Evolutionary conservation across 305 asterid genomes (phyloP).

Genomic region (Fraxinus platypoda): DNA sequence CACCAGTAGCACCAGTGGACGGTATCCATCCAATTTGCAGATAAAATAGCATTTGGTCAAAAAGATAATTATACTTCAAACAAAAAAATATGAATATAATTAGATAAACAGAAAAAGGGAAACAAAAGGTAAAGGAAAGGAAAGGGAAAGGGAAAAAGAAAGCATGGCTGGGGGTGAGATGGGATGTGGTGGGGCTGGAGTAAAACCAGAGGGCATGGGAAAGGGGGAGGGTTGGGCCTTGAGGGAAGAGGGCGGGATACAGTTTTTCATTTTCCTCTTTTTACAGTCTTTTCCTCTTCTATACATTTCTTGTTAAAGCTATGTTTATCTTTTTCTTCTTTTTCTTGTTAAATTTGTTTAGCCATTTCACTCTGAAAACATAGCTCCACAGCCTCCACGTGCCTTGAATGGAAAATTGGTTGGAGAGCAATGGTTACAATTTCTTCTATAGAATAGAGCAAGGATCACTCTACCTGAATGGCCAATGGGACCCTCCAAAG

Average conservation of each 20-base stretch:
- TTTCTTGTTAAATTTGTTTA: background rate
- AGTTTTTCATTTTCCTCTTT: background rate
- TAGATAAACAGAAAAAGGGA: background rate
- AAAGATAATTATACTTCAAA: background rate
- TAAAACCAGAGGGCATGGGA: background rate
- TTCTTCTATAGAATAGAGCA: background rate
- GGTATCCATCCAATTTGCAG: background rate
- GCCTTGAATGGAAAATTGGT: background rate
- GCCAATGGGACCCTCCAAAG: constrained; percentile 85
- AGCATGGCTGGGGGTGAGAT: background rate
- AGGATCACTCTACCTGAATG: constrained; percentile 62
- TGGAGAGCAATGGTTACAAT: background rate
- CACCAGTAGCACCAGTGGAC: background rate
- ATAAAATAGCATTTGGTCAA: background rate
- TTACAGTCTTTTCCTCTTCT: background rate
- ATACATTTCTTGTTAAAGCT: background rate
- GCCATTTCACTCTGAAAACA: background rate
- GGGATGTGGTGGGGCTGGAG: background rate
- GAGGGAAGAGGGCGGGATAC: background rate
- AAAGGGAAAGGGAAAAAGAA: background rate
- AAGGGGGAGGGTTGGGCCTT: background rate
- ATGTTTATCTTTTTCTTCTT: background rate
- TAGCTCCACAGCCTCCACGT: background rate
- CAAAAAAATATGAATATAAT: background rate
- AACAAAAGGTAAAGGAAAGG: background rate